phyloP scores from a whole-genome alignment of 495 filamentous ascomycete genomes.

The Cudoniella acicularis region DNA sequence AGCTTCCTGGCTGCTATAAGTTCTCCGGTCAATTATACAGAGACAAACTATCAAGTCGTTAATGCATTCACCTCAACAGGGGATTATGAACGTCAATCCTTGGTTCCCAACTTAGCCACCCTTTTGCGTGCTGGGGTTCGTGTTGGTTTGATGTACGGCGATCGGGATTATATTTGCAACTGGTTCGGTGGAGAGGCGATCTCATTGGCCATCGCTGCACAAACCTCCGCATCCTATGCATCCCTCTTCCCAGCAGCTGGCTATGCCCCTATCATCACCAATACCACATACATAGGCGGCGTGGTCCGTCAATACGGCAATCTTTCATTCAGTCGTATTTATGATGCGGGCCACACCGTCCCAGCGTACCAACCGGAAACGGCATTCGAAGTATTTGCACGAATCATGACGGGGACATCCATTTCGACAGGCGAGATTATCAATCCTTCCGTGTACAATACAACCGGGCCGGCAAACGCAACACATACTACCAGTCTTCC shows the following conservation, averaged over 20 bases:
- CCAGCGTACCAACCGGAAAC: constrained; percentile 69
- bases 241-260: constrained; percentile 48
- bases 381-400: constrained; percentile 60
- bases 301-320: constrained; percentile 64
- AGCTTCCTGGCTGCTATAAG: constrained; percentile 63
- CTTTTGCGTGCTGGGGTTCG: constrained; percentile 57
- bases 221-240: constrained; percentile 37
- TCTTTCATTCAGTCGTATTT: constrained; percentile 67
- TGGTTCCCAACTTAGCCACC: constrained; percentile 45
- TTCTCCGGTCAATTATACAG: constrained; percentile 63
- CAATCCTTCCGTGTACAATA: constrained; percentile 48
- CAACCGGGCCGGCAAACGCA: constrained; percentile 47
- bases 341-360: constrained; percentile 67
- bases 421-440: constrained; percentile 55
- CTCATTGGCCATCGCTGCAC: constrained; percentile 49
- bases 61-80: constrained; percentile 49
- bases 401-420: constrained; percentile 55
- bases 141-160: constrained; percentile 65
- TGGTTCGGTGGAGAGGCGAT: constrained; percentile 63
- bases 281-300: constrained; percentile 50
- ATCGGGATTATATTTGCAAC: constrained; percentile 65
- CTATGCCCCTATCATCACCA: constrained; percentile 48
- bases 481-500: constrained; percentile 42
- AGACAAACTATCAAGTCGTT: constrained; percentile 45
- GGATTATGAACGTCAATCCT: constrained; percentile 45